Percentiles rank a stretch among this genome's conserved stretches.
These are phyloP conservation scores for Astragalus membranaceus DNA, from an alignment of 306 rosid species.

Conservation along the genomic window DNA sequence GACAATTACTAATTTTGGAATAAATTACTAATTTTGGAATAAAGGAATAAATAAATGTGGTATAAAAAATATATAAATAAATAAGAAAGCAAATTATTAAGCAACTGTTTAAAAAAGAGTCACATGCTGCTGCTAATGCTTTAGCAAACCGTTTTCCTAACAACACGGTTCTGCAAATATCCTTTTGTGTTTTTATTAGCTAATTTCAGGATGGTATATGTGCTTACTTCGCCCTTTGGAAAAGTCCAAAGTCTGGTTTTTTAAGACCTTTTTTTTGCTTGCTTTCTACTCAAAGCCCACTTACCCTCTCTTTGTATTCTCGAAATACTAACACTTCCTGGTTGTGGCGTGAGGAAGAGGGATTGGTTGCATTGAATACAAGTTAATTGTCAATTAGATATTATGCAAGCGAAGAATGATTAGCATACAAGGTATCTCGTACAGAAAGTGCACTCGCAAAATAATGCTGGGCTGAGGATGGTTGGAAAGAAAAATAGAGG, in stretches of 20 bases:
- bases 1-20: no score
- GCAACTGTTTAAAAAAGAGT: no score
- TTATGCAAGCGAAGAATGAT: neutral
- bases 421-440: neutral
- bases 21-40: no score
- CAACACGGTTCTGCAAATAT: no score
- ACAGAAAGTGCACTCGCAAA: neutral
- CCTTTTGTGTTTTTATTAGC: constrained; percentile 26
- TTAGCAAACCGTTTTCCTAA: no score
- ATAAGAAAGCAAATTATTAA: no score
- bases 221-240: constrained; percentile 72
- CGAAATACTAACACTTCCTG: constrained; percentile 19
- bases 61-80: no score
- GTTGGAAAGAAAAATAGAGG: neutral
- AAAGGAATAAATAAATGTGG: no score
- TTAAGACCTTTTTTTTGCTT: constrained; percentile 55
- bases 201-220: constrained; percentile 48
- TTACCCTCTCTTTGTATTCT: constrained; percentile 9
- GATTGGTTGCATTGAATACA: constrained; percentile 6
- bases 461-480: neutral
- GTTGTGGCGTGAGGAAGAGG: constrained; percentile 39
- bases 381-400: neutral
- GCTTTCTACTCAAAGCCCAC: constrained; percentile 68
- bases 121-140: no score
- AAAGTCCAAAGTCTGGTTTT: constrained; percentile 47